phyloP scores from a whole-genome alignment of 306 rosid genomes.

The Casuarina cunninghamiana region DNA sequence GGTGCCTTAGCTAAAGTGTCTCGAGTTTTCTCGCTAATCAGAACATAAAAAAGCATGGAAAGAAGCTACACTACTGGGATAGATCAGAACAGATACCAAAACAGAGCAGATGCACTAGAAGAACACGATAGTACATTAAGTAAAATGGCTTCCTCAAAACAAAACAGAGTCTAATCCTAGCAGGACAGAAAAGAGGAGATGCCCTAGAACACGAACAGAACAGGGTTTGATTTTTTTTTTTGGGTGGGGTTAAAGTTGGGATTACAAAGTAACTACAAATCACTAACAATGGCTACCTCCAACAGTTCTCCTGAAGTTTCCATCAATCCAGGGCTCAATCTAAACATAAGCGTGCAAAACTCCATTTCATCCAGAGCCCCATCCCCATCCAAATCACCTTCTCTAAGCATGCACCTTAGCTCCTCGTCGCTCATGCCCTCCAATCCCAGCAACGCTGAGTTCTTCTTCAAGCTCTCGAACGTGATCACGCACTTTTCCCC shows the following conservation, averaged over 20 bases:
- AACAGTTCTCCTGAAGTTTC: slow-evolving; percentile 45
- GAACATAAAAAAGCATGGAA: no score
- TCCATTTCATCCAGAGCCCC: slow-evolving; percentile 77
- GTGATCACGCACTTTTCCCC: slow-evolving; percentile 63
- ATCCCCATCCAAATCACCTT: slow-evolving; percentile 86
- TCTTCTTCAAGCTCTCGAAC: slow-evolving; percentile 75
- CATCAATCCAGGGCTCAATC: slow-evolving; percentile 85
- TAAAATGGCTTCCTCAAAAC: background rate
- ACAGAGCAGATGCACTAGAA: slow-evolving; percentile 11
- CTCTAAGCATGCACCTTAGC: slow-evolving; percentile 61
- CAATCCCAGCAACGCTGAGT: slow-evolving; percentile 71
- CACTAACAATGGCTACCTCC: slow-evolving; percentile 49
- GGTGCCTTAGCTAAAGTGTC: no score
- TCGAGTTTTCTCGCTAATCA: no score
- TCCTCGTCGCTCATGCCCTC: slow-evolving; percentile 73
- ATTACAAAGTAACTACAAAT: background rate
- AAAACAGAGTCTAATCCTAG: background rate
- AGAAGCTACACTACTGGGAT: background rate
- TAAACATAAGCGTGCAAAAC: slow-evolving; percentile 82
- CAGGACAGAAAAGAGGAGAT: background rate
- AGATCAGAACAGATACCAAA: slow-evolving; percentile 10
- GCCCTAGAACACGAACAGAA: background rate
- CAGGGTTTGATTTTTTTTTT: background rate
- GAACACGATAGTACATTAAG: background rate
- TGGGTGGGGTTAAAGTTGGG: background rate